These are phyloP conservation scores for Calocybe indica DNA, from an alignment of 768 basidiomycete genomes.

Conservation along the genomic window DNA sequence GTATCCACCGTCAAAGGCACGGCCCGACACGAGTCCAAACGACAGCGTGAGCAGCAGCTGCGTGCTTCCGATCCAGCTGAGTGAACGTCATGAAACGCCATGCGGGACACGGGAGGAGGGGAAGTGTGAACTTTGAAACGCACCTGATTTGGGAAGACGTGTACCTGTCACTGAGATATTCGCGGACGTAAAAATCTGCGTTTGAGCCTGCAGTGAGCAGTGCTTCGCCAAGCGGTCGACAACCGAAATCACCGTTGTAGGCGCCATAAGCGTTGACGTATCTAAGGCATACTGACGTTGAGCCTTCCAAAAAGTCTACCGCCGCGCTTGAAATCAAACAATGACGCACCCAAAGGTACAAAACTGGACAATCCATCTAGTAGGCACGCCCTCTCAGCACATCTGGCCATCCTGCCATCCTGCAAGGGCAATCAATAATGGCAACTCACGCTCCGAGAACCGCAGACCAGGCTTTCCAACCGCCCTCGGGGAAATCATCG, in stretches of 20 bases:
- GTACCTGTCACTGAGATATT: constrained; percentile 13
- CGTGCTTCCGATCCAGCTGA: constrained; percentile 23
- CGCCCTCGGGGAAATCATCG: constrained; percentile 16
- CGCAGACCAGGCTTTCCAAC: constrained; percentile 16
- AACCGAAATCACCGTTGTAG: constrained; percentile 13
- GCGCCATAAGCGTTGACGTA: constrained; percentile 18
- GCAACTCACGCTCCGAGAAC: constrained; percentile 18
- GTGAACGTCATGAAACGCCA: neutral
- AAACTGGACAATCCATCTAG: constrained; percentile 16
- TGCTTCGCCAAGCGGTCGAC: neutral
- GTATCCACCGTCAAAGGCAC: constrained; percentile 20
- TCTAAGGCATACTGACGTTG: constrained; percentile 1
- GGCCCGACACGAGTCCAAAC: constrained; percentile 17
- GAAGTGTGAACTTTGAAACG: neutral
- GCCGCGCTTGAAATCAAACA: neutral
- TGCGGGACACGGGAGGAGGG: neutral
- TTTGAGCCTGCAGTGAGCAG: neutral
- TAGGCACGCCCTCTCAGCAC: too few species aligned
- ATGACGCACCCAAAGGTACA: constrained; percentile 17
- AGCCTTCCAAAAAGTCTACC: neutral
- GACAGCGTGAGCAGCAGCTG: constrained; percentile 18
- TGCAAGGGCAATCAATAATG: neutral
- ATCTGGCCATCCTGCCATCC: neutral
- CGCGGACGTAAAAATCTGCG: constrained; percentile 20
- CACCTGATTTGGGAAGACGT: constrained; percentile 21